These are phyloP conservation scores for Paxillus involutus DNA, from an alignment of 768 basidiomycete genomes.

Conservation along the genomic window DNA sequence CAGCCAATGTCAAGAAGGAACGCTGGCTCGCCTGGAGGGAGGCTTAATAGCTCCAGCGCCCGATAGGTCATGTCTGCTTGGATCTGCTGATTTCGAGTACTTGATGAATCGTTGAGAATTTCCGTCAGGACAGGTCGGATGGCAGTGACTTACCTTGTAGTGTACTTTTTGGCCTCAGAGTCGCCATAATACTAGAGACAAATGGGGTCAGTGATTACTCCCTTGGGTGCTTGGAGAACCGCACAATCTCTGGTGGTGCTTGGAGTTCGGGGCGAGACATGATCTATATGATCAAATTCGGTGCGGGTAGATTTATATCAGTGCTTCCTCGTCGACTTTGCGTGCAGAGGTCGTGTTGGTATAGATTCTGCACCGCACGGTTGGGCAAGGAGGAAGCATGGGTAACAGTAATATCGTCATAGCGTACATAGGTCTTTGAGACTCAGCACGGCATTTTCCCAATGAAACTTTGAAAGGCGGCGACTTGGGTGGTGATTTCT, in stretches of 20 bases:
- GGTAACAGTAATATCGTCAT: no score
- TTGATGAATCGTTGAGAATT: constrained; percentile 32
- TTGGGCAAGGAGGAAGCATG: no score
- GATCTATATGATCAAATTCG: neutral
- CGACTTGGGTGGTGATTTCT: no score
- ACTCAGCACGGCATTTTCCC: no score
- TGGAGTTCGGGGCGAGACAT: constrained; percentile 90
- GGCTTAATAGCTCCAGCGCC: constrained; percentile 85
- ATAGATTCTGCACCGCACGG: no score
- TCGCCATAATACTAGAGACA: constrained; percentile 89
- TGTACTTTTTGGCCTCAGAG: constrained; percentile 93
- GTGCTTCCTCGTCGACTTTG: neutral
- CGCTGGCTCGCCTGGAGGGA: constrained; percentile 77
- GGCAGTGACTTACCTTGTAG: constrained; percentile 68
- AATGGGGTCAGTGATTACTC: neutral
- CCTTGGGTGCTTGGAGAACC: constrained; percentile 20
- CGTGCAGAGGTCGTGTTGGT: neutral
- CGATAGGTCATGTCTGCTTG: constrained; percentile 98
- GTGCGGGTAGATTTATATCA: neutral
- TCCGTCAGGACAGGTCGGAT: neutral
- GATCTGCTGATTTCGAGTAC: constrained; percentile 94
- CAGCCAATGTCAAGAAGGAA: constrained; percentile 95
- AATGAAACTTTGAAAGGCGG: no score
- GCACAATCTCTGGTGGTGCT: constrained; percentile 89
- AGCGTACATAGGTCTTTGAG: no score